These are phyloP conservation scores for Pythium folliculosum DNA, from an alignment of 352 stramenopile species.

Conservation along the genomic window DNA sequence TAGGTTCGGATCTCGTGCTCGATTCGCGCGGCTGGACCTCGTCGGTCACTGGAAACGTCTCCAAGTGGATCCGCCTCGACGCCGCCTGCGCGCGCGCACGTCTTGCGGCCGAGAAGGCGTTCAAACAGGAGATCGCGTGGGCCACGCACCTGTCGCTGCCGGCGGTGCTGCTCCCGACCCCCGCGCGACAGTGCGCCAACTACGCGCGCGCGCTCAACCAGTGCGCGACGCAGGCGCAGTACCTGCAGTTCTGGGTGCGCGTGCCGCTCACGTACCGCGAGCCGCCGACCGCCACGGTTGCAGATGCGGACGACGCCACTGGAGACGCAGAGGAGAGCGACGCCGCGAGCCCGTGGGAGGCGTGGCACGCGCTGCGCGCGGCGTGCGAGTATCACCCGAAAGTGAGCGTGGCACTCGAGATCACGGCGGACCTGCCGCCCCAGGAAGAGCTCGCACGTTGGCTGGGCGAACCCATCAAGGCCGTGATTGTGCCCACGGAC, in stretches of 20 bases:
- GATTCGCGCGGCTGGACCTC: conserved; percentile 85
- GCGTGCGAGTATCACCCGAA: conserved; percentile 86
- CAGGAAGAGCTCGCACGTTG: conserved; percentile 77
- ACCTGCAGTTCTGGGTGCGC: conserved; percentile 90
- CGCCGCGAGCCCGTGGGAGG: conserved; percentile 51
- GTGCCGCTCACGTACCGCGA: conserved; percentile 64
- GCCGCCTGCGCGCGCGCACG: conserved; percentile 39
- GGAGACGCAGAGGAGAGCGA: conserved; percentile 19
- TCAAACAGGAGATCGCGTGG: conserved; percentile 95
- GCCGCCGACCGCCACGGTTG: conserved; percentile 23
- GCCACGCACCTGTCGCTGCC: conserved; percentile 94
- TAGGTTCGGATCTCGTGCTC: conserved; percentile 82
- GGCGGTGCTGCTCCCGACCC: conserved; percentile 91
- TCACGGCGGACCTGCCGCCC: conserved; percentile 79
- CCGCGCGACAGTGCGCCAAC: conserved; percentile 58
- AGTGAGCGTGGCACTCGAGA: conserved; percentile 82
- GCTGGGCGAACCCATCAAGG: conserved; percentile 85
- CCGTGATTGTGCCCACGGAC: conserved; percentile 86
- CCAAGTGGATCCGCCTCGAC: conserved; percentile 82
- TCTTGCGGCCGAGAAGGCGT: conserved; percentile 63
- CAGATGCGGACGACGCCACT: no score
- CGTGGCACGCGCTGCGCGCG: conserved; percentile 81
- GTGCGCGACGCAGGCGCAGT: conserved; percentile 68
- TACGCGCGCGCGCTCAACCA: conserved; percentile 89
- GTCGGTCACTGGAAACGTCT: conserved; percentile 77